Evolutionary conservation across 768 basidiomycete genomes (phyloP), one percentile per base, ranked within the genome.

Genomic region (Phaffia tasmanica): DNA sequence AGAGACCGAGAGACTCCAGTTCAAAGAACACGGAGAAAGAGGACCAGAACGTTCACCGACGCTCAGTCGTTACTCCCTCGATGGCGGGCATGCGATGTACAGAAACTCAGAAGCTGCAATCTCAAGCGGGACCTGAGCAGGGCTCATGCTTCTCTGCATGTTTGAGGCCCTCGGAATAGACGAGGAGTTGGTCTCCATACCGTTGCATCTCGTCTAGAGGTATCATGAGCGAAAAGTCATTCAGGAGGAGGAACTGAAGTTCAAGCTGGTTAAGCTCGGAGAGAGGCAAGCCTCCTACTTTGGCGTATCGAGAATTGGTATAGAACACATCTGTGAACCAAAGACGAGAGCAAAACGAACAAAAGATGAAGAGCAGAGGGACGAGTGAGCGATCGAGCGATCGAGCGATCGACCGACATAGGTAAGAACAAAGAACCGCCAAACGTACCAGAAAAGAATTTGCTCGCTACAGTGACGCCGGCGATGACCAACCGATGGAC

Each of bases 391-490:
- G n/a, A n/a, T n/a, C n/a, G 55, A 48, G n/a, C 23, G 46, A 25
- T 62, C 19, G 70, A 65, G 60, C 48, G 54, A n/a, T 62, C 21
- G 64, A 23, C 29, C 30, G 32, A 27, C 7, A 23, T 23, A 19
- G 9, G 29, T 16, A 50, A 21, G n/a, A 27, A n/a, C 30, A 11
- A 47, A 15, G 19, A 11, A 3, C 27, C 5, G 15, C 25, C 6
- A 14, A 19, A 72, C 73, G 69, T 62, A 75, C 75, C 75, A 64
- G 86, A 88, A 75, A 98, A 98, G 76, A 98, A 99, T 77, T 99
- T 99, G 80, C 88, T 91, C 27, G 94, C 94, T n/a, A 99, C 94
- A 2, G 95, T 98, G 56, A 99, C 89, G 14, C 95, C 95, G 0
- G 95, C 92, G 70, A 99, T 98, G 72, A 98, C 88, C 53, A 99